phyloP scores from a whole-genome alignment of 768 basidiomycete genomes.

The Solioccasus polychromus region DNA sequence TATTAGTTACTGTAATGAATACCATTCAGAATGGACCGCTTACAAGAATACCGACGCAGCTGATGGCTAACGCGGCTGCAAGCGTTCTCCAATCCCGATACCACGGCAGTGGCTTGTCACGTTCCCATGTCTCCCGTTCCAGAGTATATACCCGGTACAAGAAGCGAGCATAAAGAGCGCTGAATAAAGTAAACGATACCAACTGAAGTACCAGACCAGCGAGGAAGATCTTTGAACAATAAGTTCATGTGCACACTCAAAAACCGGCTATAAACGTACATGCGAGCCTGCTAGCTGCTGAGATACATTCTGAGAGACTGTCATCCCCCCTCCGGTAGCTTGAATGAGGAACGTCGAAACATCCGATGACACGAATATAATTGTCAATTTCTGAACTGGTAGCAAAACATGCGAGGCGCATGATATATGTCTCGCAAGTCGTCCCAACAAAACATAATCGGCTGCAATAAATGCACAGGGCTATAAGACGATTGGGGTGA shows the following conservation, averaged over 20 bases:
- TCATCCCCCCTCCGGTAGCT: constrained; percentile 28
- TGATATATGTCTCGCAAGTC: constrained; percentile 49
- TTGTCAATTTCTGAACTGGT: constrained; percentile 46
- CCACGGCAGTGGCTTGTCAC: constrained; percentile 41
- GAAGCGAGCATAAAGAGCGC: constrained; percentile 44
- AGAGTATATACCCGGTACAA: constrained; percentile 44
- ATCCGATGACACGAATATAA: constrained; percentile 61
- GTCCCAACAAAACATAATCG: constrained; percentile 65
- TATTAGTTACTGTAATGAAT: no score
- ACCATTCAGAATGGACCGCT: constrained; percentile 16
- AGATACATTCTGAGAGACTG: neutral
- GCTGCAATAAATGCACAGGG: constrained; percentile 76
- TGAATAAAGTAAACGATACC: constrained; percentile 50
- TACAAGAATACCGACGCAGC: constrained; percentile 64
- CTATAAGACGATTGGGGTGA: constrained; percentile 27
- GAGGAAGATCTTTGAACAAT: constrained; percentile 59
- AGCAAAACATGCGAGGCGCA: constrained; percentile 49
- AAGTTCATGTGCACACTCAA: no score
- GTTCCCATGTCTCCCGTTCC: constrained; percentile 34
- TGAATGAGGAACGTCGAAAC: constrained; percentile 67
- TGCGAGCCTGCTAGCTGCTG: constrained; percentile 32
- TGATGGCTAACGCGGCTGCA: constrained; percentile 47
- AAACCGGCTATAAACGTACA: constrained; percentile 31
- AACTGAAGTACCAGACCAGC: constrained; percentile 56
- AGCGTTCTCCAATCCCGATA: constrained; percentile 58